Conservation (phyloP, 2,329 filamentous ascomycete genomes). For the Alternaria ventricosa region DNA sequence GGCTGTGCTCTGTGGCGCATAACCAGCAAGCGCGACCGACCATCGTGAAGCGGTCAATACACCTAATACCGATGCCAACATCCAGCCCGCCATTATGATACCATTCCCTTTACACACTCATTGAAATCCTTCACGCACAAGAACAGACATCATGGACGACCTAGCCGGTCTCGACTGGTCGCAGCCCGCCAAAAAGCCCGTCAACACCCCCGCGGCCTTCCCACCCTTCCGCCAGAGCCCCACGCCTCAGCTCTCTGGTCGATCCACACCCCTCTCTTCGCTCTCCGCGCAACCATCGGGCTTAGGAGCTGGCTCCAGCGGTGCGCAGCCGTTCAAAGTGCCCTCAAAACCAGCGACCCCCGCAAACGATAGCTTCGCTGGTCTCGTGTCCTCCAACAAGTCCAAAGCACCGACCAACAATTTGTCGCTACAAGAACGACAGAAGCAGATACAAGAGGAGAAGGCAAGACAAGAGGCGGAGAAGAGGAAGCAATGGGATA, state of each 20-base stretch:
- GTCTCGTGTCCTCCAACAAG: slow-evolving; percentile 68
- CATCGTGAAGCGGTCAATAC: slow-evolving; percentile 8
- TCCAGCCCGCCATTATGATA: slow-evolving; percentile 27
- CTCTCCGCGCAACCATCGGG: slow-evolving; percentile 51
- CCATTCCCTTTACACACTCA: slow-evolving; percentile 16
- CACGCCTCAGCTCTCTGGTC: slow-evolving; percentile 50
- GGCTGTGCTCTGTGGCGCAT: slow-evolving; percentile 18
- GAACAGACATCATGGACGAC: slow-evolving; percentile 57
- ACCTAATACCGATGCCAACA: background rate
- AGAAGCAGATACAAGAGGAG: slow-evolving; percentile 76
- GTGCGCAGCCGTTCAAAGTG: slow-evolving; percentile 54
- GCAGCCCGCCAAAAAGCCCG: slow-evolving; percentile 35
- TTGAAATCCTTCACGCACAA: slow-evolving; percentile 7
- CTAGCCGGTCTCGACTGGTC: slow-evolving; percentile 58
- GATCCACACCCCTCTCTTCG: slow-evolving; percentile 47
- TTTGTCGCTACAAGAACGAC: slow-evolving; percentile 70
- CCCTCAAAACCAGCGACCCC: slow-evolving; percentile 60
- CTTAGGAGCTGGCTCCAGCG: slow-evolving; percentile 35
- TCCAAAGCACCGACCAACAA: slow-evolving; percentile 69
- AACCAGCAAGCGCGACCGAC: slow-evolving; percentile 13
- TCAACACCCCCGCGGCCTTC: slow-evolving; percentile 38
- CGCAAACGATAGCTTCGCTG: slow-evolving; percentile 76
- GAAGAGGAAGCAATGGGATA: slow-evolving; percentile 72
- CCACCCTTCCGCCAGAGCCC: slow-evolving; percentile 47
- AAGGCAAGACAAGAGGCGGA: slow-evolving; percentile 79